Base-by-base conservation (phyloP, 202 grass and related monocot genomes). In the Cymbopogon flexuosus region DNA sequence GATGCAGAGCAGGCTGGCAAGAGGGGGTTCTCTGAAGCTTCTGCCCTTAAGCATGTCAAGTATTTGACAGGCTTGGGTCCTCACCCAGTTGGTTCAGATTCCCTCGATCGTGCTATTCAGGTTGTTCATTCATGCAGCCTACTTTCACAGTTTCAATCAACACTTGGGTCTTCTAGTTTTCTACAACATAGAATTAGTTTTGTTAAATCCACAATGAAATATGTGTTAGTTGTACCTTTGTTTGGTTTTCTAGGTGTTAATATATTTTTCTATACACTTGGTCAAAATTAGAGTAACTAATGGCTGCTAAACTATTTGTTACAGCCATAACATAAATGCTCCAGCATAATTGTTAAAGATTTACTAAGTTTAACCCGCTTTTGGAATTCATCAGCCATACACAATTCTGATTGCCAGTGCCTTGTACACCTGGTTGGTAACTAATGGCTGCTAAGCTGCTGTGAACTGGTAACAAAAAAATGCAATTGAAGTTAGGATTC, bases 41-140 rank as follows among this genome's bases (percentile, higher is more conserved):
- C 92, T 6, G 90, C 96, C 1, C 84, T 95, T 76, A 74, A 88
- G 70, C 96, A 99, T 83, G 96, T 99, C 10, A 86, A 90, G 40
- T 84, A 89, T 78, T 88, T 99, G 80, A 81, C 96, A 76, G 31
- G 70, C 75, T 80, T 99, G 36, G 96, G 90, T 84, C 96, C 96
- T 86, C 96, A 91, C 84, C 90, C 96, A 59, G 96, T 99, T 62
- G 90, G 90, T 81, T 99, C 92, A 19, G 88, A 95, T 60, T 73
- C 90, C 60, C 88, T 99, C 3, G 90, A 99, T 77, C 79, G 83
- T 76, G 96, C 96, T 87, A 57, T 95, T 0, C 76, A 95, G 96
- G 96, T 99, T 84, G 61, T 73, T 70, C 73, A 79, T 77, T 70
- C 54, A 65, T 59, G 23, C 65, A 66, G 22, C 21, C 59, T 76